A percentile compares a stretch with the other conserved stretches of the same genome.
Conservation (phyloP, 495 filamentous ascomycete species). For the Podospora anserina region DNA sequence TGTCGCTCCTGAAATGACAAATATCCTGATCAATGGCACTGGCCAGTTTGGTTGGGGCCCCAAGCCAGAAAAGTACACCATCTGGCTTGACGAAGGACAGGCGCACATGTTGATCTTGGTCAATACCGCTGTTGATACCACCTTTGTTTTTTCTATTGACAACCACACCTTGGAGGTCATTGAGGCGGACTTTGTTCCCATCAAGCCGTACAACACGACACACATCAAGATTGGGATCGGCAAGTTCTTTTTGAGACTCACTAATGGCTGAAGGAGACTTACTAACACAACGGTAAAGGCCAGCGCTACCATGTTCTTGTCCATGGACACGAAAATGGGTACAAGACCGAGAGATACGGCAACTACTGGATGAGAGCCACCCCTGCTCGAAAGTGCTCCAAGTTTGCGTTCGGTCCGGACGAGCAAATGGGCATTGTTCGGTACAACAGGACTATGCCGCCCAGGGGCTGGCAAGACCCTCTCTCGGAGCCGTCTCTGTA, state of each 20-base stretch:
- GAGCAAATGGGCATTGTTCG: conserved; percentile 19
- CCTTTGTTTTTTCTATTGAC: conserved; percentile 39
- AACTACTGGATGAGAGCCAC: conserved; percentile 19
- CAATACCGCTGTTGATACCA: conserved; percentile 42
- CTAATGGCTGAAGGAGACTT: background rate
- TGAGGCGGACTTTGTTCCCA: conserved; percentile 46
- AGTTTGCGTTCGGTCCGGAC: conserved; percentile 14
- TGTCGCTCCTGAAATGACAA: conserved; percentile 25
- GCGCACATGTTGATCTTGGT: conserved; percentile 51
- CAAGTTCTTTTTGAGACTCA: background rate
- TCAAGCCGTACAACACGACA: conserved; percentile 42
- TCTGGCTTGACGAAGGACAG: conserved; percentile 18
- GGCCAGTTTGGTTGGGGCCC: conserved; percentile 12
- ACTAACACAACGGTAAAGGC: conserved; percentile 15
- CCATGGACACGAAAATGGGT: conserved; percentile 42
- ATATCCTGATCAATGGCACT: conserved; percentile 36
- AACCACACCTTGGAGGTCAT: conserved; percentile 49
- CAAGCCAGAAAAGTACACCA: background rate
- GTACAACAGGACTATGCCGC: conserved; percentile 8
- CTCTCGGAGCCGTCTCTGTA: conserved; percentile 17
- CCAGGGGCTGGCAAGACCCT: conserved; percentile 7
- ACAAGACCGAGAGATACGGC: background rate
- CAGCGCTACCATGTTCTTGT: conserved; percentile 65
- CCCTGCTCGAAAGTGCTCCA: conserved; percentile 6
- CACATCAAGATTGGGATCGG: conserved; percentile 56